Percentiles rank a stretch among this genome's conserved stretches.
Conservation (phyloP, 2,329 filamentous ascomycete genomes). For the Cladosporium sp. region DNA sequence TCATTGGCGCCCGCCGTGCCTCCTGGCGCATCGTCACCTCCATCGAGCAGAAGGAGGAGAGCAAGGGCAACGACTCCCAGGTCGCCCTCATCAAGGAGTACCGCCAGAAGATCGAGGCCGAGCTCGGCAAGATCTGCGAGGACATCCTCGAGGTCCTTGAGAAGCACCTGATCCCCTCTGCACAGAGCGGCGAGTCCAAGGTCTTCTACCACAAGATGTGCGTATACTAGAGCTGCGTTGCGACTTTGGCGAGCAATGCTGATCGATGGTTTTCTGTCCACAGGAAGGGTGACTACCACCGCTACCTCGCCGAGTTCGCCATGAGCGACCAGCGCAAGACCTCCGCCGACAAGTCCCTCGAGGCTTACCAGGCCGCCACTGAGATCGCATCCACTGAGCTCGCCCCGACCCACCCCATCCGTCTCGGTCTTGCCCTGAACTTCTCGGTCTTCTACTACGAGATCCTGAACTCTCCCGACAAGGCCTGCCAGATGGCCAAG, state of each 20-base stretch:
- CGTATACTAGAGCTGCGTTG: constrained; percentile 26
- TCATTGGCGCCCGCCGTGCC: constrained; percentile 91
- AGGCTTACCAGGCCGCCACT: constrained; percentile 93
- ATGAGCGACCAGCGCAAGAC: constrained; percentile 91
- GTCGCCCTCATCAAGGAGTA: constrained; percentile 94
- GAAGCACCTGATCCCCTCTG: constrained; percentile 87
- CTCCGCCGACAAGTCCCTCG: constrained; percentile 86
- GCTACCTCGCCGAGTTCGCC: constrained; percentile 96
- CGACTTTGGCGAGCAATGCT: not conserved
- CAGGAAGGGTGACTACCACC: constrained; percentile 99
- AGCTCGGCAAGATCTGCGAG: constrained; percentile 96
- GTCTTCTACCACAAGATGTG: constrained; percentile 99
- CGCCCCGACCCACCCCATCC: constrained; percentile 86
- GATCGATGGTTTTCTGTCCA: constrained; percentile 17
- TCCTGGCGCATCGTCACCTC: constrained; percentile 98
- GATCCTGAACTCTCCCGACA: constrained; percentile 97
- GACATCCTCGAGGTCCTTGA: constrained; percentile 94
- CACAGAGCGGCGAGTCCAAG: constrained; percentile 94
- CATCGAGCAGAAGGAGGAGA: constrained; percentile 99
- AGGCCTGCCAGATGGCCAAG: constrained; percentile 96
- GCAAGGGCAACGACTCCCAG: constrained; percentile 91
- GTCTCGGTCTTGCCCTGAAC: constrained; percentile 86
- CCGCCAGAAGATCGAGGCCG: constrained; percentile 95
- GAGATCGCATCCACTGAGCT: constrained; percentile 86
- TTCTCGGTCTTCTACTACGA: constrained; percentile 99